Base-by-base conservation (phyloP, 1,284 basidiomycete species). In the Wallemia mellicola region DNA sequence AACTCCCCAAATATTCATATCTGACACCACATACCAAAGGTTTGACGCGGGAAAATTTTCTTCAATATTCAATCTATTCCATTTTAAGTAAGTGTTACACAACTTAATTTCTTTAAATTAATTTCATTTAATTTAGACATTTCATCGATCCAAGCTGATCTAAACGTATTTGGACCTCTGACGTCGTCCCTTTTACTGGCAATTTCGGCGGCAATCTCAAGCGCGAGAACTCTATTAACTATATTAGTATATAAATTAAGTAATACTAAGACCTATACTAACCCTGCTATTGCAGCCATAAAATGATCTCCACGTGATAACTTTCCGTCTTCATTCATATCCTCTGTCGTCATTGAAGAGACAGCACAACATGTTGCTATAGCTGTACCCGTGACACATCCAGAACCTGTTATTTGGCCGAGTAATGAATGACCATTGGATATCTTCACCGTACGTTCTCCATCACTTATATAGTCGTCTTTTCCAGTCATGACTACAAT, bases 401-500 rank as follows among this genome's bases (percentile, higher is more conserved):
- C 89, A 24, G 82, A 83, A 0, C 88, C 91, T 0, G 91, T 94
- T 63, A 94, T 87, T 30, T 77, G 73, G 0, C 80, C 81, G 3
- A 94, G 77, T 15, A 84, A 71, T 14, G 75, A 71, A 64, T 86
- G 76, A 0, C 92, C 91, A 65, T 95, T 95, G 0, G 73, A 72
- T 2, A 86, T 71, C 25, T 76, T 74, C 27, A 87, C 73, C 1
- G 85, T 80, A 2, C 71, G 73, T 2, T 71, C 65, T 1, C 91
- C 91, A 67, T 95, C 85, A 0, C 86, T 87, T 57, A 96, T 73
- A 69, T 85, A 95, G 69, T 96, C 91, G 0, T 70, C 75, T 48
- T 76, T 73, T 0, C 92, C 92, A 0, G 87, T 89, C 63, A 95
- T 74, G 17, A 83, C 81, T 28, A 94, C 74, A 57, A 94, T 73